Evolutionary conservation across 108 stramenopile species (phyloP), one percentile per base, ranked within the genome.

Genomic region (Fistulifera pelliculosa): DNA sequence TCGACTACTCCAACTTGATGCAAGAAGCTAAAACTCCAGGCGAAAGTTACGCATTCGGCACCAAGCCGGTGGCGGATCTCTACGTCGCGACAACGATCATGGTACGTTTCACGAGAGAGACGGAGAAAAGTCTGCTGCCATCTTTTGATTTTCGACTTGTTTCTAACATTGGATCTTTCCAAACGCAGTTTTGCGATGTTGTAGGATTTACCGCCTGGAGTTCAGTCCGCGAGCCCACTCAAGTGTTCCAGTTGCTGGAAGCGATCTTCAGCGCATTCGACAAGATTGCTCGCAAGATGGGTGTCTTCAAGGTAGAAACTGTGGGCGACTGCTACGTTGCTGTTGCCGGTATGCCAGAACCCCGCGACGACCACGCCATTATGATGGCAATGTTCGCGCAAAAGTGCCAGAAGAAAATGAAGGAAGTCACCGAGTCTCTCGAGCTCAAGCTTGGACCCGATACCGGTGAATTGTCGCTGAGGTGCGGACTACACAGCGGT

Each of bases 121-220:
- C 40, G 40, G 40, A 14, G 11, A 41, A 41, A 14, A 13, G 40
- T 14, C 11, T 41, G 40, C 40, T 11, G 12, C 11, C 14, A 11
- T 13, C 40, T 13, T 41, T 41, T 41, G 11, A 41, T 13, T 11
- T 41, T 69, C 69, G 6, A 70, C 67, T 47, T 68, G 69, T 5
- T 66, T 67, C 27, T 38, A 66, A 18, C 67, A 70, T 45, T 53
- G 48, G 39, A 56, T 62, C 43, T 70, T 73, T 11, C 54, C 68
- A 8, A 74, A 7, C 39, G 16, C 15, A 21, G 22, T 41, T 55
- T 41, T 19, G 23, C 42, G 38, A 44, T 25, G 43, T 57, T 15
- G 41, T n/a, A 10, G 77, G 77, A 26, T 78, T 78, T 25, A 78
- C 77, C 17, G 70, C 74, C 18, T 78, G 77, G 77, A 72, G 70